Evolutionary conservation across 495 filamentous ascomycete genomes (phyloP).

Genomic region (Aspergillus conjunctus): DNA sequence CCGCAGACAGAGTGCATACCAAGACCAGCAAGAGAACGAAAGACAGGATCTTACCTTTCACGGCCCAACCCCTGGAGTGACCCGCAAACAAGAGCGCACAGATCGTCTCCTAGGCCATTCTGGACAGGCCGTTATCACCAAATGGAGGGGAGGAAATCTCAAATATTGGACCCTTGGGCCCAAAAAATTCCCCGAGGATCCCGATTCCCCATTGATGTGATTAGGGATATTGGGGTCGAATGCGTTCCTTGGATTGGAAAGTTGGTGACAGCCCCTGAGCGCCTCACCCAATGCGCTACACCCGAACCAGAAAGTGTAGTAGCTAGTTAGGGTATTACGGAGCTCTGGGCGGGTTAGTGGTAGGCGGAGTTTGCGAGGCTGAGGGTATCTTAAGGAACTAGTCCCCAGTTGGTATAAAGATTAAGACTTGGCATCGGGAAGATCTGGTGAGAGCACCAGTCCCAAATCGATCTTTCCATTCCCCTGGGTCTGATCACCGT

Average conservation of each 20-base stretch:
- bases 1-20: slow-evolving; percentile 13
- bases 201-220: slow-evolving; percentile 19
- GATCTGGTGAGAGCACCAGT: slow-evolving; percentile 14
- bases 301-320: slow-evolving; percentile 4
- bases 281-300: neutral
- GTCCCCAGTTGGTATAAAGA: slow-evolving; percentile 19
- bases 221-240: slow-evolving; percentile 1
- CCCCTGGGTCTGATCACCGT: slow-evolving; percentile 26
- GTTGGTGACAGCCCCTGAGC: neutral
- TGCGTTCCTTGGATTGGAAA: neutral
- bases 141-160: slow-evolving; percentile 28
- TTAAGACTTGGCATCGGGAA: slow-evolving; percentile 22
- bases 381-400: neutral
- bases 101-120: slow-evolving; percentile 30
- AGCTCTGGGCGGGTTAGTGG: neutral
- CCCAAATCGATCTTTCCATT: slow-evolving; percentile 19
- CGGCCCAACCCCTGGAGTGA: slow-evolving; percentile 16
- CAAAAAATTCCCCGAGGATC: slow-evolving; percentile 20
- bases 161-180: slow-evolving; percentile 34
- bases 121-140: slow-evolving; percentile 30
- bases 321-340: slow-evolving; percentile 4
- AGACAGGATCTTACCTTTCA: neutral
- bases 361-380: neutral
- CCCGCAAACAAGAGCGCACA: slow-evolving; percentile 21
- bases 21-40: neutral